Evolutionary conservation across 2,329 filamentous ascomycete genomes (phyloP).

Genomic region (Stromatinia cepivora): DNA sequence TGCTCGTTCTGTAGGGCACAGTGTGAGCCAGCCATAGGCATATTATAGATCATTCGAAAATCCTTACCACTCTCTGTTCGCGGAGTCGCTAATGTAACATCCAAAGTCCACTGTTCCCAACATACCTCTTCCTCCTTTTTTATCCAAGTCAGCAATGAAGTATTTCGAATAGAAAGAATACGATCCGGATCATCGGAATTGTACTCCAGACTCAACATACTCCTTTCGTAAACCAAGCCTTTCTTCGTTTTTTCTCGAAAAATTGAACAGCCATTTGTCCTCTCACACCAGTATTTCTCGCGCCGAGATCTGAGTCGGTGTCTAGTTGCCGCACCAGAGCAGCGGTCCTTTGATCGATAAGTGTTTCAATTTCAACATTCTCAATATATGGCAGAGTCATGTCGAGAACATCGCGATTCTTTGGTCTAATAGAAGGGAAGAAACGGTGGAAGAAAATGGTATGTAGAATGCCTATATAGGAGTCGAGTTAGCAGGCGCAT

Average conservation of each 20-base stretch:
- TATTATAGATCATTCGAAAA: constrained; percentile 21
- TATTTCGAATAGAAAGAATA: constrained; percentile 6
- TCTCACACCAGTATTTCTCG: constrained; percentile 57
- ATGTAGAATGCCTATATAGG: constrained; percentile 74
- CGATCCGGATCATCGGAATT: constrained; percentile 19
- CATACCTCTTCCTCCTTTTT: constrained; percentile 47
- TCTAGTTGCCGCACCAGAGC: constrained; percentile 77
- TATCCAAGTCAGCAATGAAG: constrained; percentile 9
- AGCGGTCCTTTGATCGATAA: constrained; percentile 85
- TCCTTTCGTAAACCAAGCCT: constrained; percentile 79
- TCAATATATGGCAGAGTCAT: constrained; percentile 86
- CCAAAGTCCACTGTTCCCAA: constrained; percentile 95
- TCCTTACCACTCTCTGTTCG: constrained; percentile 79
- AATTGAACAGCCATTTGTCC: constrained; percentile 87
- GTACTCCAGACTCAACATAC: constrained; percentile 45
- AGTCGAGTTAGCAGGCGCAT: constrained; percentile 10
- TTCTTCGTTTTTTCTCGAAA: constrained; percentile 86
- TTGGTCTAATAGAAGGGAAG: constrained; percentile 82
- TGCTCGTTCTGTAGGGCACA: constrained; percentile 62
- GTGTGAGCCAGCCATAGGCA: constrained; percentile 21
- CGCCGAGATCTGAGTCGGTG: constrained; percentile 50
- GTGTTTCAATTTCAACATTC: constrained; percentile 85
- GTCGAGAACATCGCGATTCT: constrained; percentile 85
- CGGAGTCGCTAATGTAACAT: constrained; percentile 89
- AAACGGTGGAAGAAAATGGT: constrained; percentile 99